Evolutionary conservation across 202 grass and related monocot species (phyloP).

Genomic region (Digitaria exilis): DNA sequence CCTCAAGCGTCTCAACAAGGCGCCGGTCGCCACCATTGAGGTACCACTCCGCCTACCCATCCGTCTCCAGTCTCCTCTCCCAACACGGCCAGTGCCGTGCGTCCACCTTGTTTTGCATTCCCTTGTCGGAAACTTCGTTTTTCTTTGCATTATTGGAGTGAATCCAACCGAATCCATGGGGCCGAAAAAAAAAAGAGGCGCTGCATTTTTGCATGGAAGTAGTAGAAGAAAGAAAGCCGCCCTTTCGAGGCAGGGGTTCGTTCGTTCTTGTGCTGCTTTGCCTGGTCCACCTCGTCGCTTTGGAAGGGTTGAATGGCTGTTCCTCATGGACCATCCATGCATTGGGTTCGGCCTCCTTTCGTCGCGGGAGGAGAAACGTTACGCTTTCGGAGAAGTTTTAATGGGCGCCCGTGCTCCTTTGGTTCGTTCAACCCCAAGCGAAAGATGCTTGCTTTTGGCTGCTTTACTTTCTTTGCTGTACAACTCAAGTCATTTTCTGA

Average conservation of each 20-base stretch:
- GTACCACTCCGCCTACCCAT: conserved; percentile 16
- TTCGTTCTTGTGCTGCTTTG: conserved; percentile 5
- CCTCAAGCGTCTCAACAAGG: conserved; percentile 70
- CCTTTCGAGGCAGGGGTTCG: conserved; percentile 32
- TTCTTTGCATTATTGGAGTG: neutral
- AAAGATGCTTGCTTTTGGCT: conserved; percentile 42
- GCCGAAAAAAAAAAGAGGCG: no score
- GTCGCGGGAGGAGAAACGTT: conserved; percentile 32
- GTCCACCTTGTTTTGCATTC: neutral
- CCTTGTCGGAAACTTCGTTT: neutral
- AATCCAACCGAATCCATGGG: conserved; percentile 22
- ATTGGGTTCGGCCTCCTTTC: conserved; percentile 30
- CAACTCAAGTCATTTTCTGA: neutral
- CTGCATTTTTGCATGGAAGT: conserved; percentile 9
- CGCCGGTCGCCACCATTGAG: conserved; percentile 64
- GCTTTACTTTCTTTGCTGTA: conserved; percentile 50
- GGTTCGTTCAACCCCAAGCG: conserved; percentile 28
- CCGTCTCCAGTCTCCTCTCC: neutral
- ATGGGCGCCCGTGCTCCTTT: conserved; percentile 48
- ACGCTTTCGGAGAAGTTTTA: conserved; percentile 42
- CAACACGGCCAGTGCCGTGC: no score
- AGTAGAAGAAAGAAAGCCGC: conserved; percentile 14
- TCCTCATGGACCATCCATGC: conserved; percentile 38
- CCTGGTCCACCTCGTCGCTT: conserved; percentile 25
- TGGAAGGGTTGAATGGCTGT: conserved; percentile 42